A percentile compares a stretch with the other conserved stretches of the same genome.
phyloP scores from a whole-genome alignment of 169 alveolate species.

The Plasmodium relictum region DNA sequence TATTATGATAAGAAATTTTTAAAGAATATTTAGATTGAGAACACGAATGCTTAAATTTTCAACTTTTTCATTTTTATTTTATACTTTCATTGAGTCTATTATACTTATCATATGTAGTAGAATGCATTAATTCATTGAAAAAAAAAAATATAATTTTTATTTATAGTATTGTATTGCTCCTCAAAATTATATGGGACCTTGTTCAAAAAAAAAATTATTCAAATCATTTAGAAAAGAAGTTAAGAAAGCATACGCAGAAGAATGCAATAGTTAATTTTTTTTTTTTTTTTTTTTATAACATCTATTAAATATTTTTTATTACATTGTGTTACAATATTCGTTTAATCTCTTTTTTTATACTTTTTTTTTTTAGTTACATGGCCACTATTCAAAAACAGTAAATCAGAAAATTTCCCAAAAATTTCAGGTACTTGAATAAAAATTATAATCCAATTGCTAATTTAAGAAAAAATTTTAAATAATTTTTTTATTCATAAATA shows the following conservation, averaged over 20 bases:
- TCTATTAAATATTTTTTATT: not conserved
- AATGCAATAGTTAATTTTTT: slow-evolving; percentile 41
- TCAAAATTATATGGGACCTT: slow-evolving; percentile 47
- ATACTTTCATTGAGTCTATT: not conserved
- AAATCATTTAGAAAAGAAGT: slow-evolving; percentile 22
- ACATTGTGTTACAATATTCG: too few relatives aligned
- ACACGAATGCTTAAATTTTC: not conserved
- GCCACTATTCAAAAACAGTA: slow-evolving; percentile 27
- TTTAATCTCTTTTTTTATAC: not conserved
- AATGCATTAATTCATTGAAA: not conserved
- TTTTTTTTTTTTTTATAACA: not conserved
- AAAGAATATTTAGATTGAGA: too few relatives aligned
- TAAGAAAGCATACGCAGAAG: slow-evolving; percentile 69
- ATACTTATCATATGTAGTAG: not conserved
- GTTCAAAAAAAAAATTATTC: slow-evolving; percentile 56
- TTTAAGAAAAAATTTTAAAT: too few relatives aligned
- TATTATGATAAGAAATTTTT: not conserved
- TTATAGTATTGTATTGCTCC: slow-evolving; percentile 66
- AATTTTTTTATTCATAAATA: too few relatives aligned
- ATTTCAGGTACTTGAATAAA: slow-evolving; percentile 14
- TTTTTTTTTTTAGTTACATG: slow-evolving; percentile 44
- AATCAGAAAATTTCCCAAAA: slow-evolving; percentile 17
- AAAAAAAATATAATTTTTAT: too few relatives aligned
- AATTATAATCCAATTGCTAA: too few relatives aligned
- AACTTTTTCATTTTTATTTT: slow-evolving; percentile 1